Evolutionary conservation across 1,284 basidiomycete species (phyloP).

Genomic region (Malassezia sympodialis): DNA sequence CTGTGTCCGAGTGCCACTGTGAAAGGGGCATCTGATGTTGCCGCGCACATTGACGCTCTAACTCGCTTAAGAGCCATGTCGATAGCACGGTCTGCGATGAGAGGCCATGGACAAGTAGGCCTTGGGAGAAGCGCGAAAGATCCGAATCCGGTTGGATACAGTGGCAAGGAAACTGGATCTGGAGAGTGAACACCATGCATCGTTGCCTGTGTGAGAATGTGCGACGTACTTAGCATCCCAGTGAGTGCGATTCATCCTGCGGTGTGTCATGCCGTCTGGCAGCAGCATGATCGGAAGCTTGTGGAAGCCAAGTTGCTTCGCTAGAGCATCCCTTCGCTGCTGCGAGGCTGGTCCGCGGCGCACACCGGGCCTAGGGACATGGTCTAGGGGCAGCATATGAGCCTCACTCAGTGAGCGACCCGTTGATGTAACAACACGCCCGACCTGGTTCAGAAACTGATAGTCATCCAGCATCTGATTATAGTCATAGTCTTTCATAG

Average conservation of each 20-base stretch:
- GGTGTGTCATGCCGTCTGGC: constrained; percentile 15
- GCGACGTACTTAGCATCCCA: constrained; percentile 7
- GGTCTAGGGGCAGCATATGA: background rate
- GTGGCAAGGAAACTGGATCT: constrained; percentile 3
- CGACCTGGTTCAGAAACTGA: constrained; percentile 14
- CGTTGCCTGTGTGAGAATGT: constrained; percentile 1
- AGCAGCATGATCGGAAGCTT: constrained; percentile 16
- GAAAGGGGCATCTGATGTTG: background rate
- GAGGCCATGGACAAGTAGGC: background rate
- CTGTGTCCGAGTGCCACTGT: background rate
- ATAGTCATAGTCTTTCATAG: constrained; percentile 15
- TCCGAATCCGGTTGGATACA: background rate
- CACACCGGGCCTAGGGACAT: background rate
- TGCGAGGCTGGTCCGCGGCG: constrained; percentile 4
- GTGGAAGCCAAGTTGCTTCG: constrained; percentile 7
- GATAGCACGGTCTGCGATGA: background rate
- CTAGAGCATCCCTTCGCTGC: constrained; percentile 10
- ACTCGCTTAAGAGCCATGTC: background rate
- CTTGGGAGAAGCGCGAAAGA: background rate
- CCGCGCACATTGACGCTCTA: constrained; percentile 1
- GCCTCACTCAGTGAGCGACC: constrained; percentile 5
- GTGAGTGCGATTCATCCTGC: constrained; percentile 6
- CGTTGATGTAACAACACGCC: constrained; percentile 11
- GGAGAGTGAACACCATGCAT: constrained; percentile 3
- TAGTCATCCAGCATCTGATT: constrained; percentile 16